Evolutionary conservation across 2,329 filamentous ascomycete species (phyloP), one percentile per base, ranked within the genome.

Genomic region (Fusarium sp.): DNA sequence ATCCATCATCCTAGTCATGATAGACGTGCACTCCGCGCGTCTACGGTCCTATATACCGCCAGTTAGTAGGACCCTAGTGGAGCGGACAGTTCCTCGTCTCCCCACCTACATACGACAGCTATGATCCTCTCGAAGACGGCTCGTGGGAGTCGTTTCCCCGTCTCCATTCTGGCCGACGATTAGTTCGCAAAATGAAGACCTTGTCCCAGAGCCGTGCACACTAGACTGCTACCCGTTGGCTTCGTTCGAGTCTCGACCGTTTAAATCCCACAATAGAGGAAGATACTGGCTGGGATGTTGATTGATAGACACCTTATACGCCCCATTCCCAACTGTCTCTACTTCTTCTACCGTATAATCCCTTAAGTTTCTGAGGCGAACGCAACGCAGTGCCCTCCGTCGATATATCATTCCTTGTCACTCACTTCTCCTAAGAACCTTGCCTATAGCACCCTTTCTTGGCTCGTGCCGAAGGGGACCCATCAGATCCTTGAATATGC

Each of bases 281-380:
- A 40, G 15, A 17, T n/a, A n/a, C 28, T 18, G 20, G 33, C 24
- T 20, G 39, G 28, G 28, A 22, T 2, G 11, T 20, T 28, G 36
- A 31, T 34, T 34, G 17, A 24, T 20, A 34, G 36, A 38, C 22
- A 34, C 31, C 24, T 49, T 36, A 26, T 20, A 36, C 28, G 20
- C 44, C 56, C 17, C n/a, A 34, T 59, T 57, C 54, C 57, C 50
- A 48, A 42, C 42, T 40, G 55, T 53, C 59, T 48, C 51, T 40
- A 17, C 24, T 34, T 20, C 17, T 15, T 36, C 28, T 20, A 26
- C 22, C 9, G 5, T 24, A 13, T 18, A 20, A 28, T 17, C 10
- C 22, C n/a, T 28, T 44, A 48, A 38, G 22, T 18, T 15, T 13
- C 17, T 31, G 40, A 36, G 20, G 13, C 18, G 20, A 18, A n/a